Evolutionary conservation across 352 stramenopile genomes (phyloP).

Genomic region (Halophytophthora batemanensis): DNA sequence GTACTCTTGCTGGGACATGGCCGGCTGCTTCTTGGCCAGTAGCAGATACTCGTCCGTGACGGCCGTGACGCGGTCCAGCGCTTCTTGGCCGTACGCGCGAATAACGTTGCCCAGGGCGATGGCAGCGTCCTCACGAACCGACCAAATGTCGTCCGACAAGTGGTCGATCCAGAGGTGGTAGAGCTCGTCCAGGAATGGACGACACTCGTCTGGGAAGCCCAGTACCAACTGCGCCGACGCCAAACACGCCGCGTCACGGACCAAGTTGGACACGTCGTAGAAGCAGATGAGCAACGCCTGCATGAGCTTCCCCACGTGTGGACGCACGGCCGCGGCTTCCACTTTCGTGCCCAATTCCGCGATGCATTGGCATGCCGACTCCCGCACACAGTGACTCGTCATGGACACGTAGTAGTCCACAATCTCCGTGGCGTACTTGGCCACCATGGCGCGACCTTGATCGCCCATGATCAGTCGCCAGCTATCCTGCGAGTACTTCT

Average conservation of each 20-base stretch:
- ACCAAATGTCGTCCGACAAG: slow-evolving; percentile 97
- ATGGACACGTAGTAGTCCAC: slow-evolving; percentile 96
- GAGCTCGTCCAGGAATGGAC: slow-evolving; percentile 83
- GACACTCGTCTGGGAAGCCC: slow-evolving; percentile 87
- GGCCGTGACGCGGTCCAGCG: slow-evolving; percentile 71
- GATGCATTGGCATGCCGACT: slow-evolving; percentile 95
- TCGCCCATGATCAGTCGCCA: slow-evolving; percentile 91
- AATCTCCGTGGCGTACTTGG: slow-evolving; percentile 84
- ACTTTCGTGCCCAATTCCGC: slow-evolving; percentile 93
- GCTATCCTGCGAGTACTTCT: slow-evolving; percentile 95
- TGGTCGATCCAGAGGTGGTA: slow-evolving; percentile 92
- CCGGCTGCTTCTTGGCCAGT: slow-evolving; percentile 88
- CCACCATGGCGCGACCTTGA: slow-evolving; percentile 80
- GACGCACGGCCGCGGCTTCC: slow-evolving; percentile 53
- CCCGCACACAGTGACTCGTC: slow-evolving; percentile 94
- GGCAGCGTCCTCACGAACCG: slow-evolving; percentile 94
- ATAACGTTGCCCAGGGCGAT: slow-evolving; percentile 93
- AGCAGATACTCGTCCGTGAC: slow-evolving; percentile 69
- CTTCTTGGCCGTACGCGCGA: slow-evolving; percentile 87
- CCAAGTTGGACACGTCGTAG: slow-evolving; percentile 94
- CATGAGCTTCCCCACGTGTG: slow-evolving; percentile 66
- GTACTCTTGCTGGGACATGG: slow-evolving; percentile 92
- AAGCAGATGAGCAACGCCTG: slow-evolving; percentile 93
- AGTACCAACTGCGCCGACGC: slow-evolving; percentile 77
- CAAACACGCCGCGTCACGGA: slow-evolving; percentile 95